Evolutionary conservation across 148 eudicot species (phyloP), one percentile per base, ranked within the genome.

Genomic region (Arbutus unedo): DNA sequence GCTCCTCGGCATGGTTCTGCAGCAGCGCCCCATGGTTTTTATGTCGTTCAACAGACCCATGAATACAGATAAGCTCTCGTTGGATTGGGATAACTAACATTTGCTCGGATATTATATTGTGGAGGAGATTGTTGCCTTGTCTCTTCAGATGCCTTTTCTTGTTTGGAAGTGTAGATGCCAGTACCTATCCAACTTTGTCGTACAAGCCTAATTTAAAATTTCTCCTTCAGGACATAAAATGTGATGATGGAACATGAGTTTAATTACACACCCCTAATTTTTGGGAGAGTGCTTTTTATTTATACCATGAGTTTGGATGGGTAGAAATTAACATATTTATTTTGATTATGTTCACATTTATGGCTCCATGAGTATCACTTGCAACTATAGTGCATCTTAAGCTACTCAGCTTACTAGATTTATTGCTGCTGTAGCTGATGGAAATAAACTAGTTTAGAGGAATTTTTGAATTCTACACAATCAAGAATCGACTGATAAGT

Each of bases 1-100:
- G 62, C 86, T 62, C 10, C 80, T 19, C 81, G 79, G 8, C 87
- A 81, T 81, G 81, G 78, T 66, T 79, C 78, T 83, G 79, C 75
- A 64, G 25, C 80, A 4, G 81, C 72, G n/a, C 56, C 76, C 78
- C 85, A 78, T 71, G 85, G 67, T 80, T 81, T 80, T 55, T 82
- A 78, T 55, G 88, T 77, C 74, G 16, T 44, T 38, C 85, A 85
- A 60, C 85, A 68, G 53, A 41, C 76, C 74, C 85, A 78, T 64
- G 53, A 18, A 15, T 88, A 83, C 16, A 56, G 82, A 82, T 88
- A 74, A 83, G 82, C 82, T 67, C 82, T 48, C 80, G 43, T 8
- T 56, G 18, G 5, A 56, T 1, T 16, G 21, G 2, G 31, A 3
- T n/a, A 31, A 31, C 38, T 25, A 16, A 2, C 43, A 66, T 66